These are phyloP conservation scores for Puccinia sorghi DNA, from an alignment of 1,284 basidiomycete species.

Conservation along the genomic window DNA sequence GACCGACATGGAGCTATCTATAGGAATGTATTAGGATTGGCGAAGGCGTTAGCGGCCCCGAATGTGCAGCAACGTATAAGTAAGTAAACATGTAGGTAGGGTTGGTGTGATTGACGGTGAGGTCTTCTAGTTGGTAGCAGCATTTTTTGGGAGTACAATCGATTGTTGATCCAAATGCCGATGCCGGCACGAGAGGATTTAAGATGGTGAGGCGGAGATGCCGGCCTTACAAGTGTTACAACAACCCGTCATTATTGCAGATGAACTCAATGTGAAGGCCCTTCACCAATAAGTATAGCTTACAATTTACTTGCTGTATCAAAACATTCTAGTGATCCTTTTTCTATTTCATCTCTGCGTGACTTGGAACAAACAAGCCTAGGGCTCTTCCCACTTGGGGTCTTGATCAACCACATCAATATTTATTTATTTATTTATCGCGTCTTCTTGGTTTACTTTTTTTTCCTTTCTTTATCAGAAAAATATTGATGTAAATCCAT, in stretches of 20 bases:
- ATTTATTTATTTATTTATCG: background rate
- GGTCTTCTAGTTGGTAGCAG: background rate
- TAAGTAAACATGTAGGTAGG: background rate
- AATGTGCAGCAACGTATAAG: background rate
- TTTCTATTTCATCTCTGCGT: background rate
- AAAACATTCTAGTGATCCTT: background rate
- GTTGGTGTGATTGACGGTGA: background rate
- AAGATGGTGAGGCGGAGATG: conserved; percentile 36
- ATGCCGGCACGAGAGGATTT: conserved; percentile 20
- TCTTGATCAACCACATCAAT: background rate
- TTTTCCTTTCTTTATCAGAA: background rate
- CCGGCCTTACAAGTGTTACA: background rate
- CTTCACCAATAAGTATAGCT: background rate
- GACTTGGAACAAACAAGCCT: background rate
- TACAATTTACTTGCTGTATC: background rate
- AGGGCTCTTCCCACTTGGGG: background rate
- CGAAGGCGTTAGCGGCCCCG: background rate
- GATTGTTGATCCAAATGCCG: conserved; percentile 3
- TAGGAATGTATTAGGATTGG: background rate
- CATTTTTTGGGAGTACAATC: background rate
- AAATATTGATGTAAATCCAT: conserved; percentile 5
- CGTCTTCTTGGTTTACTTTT: background rate
- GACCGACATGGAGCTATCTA: background rate
- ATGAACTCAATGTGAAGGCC: background rate
- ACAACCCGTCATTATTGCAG: background rate